Percentiles rank a stretch among this genome's conserved stretches.
Conservation (phyloP, 2,329 filamentous ascomycete species). For the Byssoonygena ceratinophila region DNA sequence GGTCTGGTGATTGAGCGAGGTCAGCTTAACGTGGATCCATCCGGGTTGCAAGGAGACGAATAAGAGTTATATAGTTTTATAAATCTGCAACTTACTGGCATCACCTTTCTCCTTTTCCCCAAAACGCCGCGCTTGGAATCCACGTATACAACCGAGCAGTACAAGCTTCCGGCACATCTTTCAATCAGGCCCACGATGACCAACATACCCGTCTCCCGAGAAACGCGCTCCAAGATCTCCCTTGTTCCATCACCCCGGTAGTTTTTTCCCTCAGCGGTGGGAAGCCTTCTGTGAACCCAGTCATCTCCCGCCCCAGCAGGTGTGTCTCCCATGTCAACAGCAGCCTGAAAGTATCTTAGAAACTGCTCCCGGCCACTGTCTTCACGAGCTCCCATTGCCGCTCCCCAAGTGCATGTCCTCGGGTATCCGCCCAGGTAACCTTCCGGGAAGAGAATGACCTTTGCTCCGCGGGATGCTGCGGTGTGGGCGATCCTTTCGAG, state of each 20-base stretch:
- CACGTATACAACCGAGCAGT: constrained; percentile 73
- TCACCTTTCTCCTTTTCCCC: constrained; percentile 80
- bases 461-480: constrained; percentile 50
- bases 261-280: constrained; percentile 41
- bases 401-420: constrained; percentile 67
- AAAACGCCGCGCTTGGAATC: constrained; percentile 61
- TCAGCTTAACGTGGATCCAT: background rate
- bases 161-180: constrained; percentile 67
- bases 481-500: constrained; percentile 53
- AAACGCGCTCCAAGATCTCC: constrained; percentile 66
- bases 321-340: constrained; percentile 77
- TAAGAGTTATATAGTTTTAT: too few relatives aligned
- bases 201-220: constrained; percentile 69
- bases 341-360: constrained; percentile 63
- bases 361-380: constrained; percentile 68
- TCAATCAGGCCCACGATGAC: constrained; percentile 72
- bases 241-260: constrained; percentile 62
- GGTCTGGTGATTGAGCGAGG: constrained; percentile 42
- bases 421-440: constrained; percentile 89
- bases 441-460: constrained; percentile 81
- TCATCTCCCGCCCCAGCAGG: constrained; percentile 56
- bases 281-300: constrained; percentile 58
- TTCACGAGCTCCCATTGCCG: constrained; percentile 58
- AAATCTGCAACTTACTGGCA: constrained; percentile 53
- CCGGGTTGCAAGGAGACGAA: background rate